phyloP scores from a whole-genome alignment of 257 asterid species.

The Hygrophila difformis region DNA sequence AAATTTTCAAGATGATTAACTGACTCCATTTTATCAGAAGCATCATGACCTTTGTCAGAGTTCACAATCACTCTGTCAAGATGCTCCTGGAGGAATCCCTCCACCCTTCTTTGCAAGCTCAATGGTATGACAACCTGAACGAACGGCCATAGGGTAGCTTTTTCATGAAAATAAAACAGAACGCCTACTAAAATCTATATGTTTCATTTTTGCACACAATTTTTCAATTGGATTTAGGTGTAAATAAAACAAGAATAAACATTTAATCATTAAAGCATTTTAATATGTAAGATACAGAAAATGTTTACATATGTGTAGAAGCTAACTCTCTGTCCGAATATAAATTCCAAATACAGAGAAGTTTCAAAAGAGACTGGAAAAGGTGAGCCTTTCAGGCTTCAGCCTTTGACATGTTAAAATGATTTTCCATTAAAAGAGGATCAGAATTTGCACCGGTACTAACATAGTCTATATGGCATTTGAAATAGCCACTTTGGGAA shows the following conservation, averaged over 20 bases:
- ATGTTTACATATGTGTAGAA: too few species aligned
- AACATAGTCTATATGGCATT: too few species aligned
- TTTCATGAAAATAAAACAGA: too few species aligned
- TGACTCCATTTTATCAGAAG: conserved; percentile 27
- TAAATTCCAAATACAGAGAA: too few species aligned
- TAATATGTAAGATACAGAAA: too few species aligned
- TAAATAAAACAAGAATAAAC: conserved; percentile 5
- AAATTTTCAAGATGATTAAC: conserved; percentile 29
- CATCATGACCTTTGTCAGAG: conserved; percentile 26
- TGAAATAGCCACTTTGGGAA: too few species aligned
- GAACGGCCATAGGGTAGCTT: conserved; percentile 19
- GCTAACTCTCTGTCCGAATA: too few species aligned
- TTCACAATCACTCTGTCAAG: conserved; percentile 63
- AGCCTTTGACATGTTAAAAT: too few species aligned
- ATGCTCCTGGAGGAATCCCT: conserved; percentile 94
- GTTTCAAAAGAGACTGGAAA: too few species aligned
- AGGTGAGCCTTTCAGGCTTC: too few species aligned
- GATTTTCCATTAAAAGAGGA: too few species aligned
- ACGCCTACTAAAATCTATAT: conserved; percentile 9
- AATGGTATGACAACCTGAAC: conserved; percentile 81
- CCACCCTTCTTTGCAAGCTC: conserved; percentile 97
- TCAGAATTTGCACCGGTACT: too few species aligned
- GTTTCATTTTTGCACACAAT: neutral
- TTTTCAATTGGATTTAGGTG: neutral
- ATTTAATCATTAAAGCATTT: conserved; percentile 1